Evolutionary conservation across 129 eudicot species (phyloP), one percentile per base, ranked within the genome.

Genomic region (Artemisia argyi): DNA sequence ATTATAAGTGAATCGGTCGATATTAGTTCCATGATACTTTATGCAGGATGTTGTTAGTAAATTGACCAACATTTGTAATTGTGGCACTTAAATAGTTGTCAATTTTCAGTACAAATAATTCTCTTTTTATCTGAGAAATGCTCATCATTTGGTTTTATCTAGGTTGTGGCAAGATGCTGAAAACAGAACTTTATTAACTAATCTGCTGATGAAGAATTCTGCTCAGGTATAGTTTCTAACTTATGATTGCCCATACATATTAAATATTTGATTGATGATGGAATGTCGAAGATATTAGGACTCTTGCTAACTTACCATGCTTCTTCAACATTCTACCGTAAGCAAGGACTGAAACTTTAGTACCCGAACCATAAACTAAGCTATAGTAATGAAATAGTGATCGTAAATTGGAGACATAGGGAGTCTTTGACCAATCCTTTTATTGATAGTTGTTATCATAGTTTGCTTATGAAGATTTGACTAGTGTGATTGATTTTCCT

Each of bases 111-210:
- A 61, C 44, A 2, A 61, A 15, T 12, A 12, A 42, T 61, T 28
- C 7, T 4, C n/a, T 0, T 61, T 73, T 47, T 42, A 26, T 59
- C 3, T 61, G 26, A 73, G 61, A 61, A 30, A 35, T 30, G 69
- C 11, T 52, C 35, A 52, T 74, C 35, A 16, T 20, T 61, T 46
- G 10, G 6, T 69, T 66, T 77, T 47, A 57, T 30, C 68, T 69
- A 91, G 97, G 83, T 80, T 91, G 78, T 91, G 97, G 95, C 97
- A 91, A 83, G 97, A 91, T 83, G 97, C 95, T 1, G 97, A 91
- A 76, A 85, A 81, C 90, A 77, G 97, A 78, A 76, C 67, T 42
- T 67, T 91, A 47, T 64, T 91, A 68, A 58, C 79, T 39, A 81
- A 52, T 75, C 84, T 85, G 12, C 81, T 86, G 22, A 72, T 54